phyloP scores from a whole-genome alignment of 2,329 filamentous ascomycete species.

The Neocatenulostroma microsporum region DNA sequence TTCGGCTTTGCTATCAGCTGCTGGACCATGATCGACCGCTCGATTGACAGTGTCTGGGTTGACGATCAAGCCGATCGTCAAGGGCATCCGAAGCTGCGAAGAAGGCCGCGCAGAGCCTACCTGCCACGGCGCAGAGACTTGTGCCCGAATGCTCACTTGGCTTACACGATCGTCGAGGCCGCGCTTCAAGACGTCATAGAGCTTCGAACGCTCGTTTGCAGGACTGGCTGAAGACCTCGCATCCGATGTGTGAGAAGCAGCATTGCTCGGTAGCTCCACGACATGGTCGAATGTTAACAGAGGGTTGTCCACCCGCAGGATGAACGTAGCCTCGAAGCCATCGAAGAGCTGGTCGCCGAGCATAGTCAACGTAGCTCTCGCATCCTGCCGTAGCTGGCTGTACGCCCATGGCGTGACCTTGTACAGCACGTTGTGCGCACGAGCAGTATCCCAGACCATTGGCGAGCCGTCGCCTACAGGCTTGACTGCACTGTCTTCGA shows the following conservation, averaged over 20 bases:
- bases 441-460: slow-evolving; percentile 66
- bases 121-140: slow-evolving; percentile 27
- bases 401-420: slow-evolving; percentile 90
- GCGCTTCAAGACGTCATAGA: slow-evolving; percentile 58
- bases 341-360: slow-evolving; percentile 66
- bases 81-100: too few species aligned
- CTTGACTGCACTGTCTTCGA: slow-evolving; percentile 33
- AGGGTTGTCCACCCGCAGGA: slow-evolving; percentile 49
- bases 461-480: slow-evolving; percentile 47
- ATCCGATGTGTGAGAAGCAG: too few species aligned
- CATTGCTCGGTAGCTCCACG: slow-evolving; percentile 33
- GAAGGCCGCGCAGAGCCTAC: slow-evolving; percentile 26
- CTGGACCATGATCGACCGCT: slow-evolving; percentile 78
- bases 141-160: slow-evolving; percentile 48
- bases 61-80: slow-evolving; percentile 63
- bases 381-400: slow-evolving; percentile 62
- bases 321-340: slow-evolving; percentile 80
- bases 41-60: slow-evolving; percentile 65
- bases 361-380: slow-evolving; percentile 63
- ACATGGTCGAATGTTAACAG: slow-evolving; percentile 50
- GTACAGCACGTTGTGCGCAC: slow-evolving; percentile 73
- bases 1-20: slow-evolving; percentile 76
- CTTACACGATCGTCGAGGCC: slow-evolving; percentile 69
- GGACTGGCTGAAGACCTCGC: slow-evolving; percentile 25
- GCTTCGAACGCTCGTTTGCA: slow-evolving; percentile 29